Evolutionary conservation across 495 filamentous ascomycete genomes (phyloP).

Genomic region (Penicillium goetzii): DNA sequence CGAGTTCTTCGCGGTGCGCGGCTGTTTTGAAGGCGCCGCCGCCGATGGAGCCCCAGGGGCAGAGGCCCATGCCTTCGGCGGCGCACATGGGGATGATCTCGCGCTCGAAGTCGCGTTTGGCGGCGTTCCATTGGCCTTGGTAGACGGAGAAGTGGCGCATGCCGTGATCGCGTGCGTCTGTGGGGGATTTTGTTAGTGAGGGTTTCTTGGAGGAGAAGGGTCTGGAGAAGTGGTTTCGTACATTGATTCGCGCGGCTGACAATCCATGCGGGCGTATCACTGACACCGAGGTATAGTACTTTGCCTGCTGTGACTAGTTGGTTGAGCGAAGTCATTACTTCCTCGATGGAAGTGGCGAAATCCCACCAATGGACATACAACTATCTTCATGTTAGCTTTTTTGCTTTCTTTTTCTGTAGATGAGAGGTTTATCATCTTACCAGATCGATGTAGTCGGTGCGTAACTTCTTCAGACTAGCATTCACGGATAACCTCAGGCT

Average conservation of each 20-base stretch:
- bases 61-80: conserved; percentile 70
- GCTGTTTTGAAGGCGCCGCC: conserved; percentile 49
- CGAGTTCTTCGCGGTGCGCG: conserved; percentile 27
- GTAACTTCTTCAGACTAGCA: conserved; percentile 60
- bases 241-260: conserved; percentile 66
- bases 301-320: conserved; percentile 43
- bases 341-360: conserved; percentile 45
- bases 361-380: conserved; percentile 52
- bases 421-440: conserved; percentile 44
- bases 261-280: conserved; percentile 62
- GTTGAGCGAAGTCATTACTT: conserved; percentile 51
- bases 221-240: conserved; percentile 1
- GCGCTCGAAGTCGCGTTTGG: conserved; percentile 66
- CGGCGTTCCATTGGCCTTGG: conserved; percentile 66
- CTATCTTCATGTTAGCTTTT: neutral
- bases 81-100: conserved; percentile 70
- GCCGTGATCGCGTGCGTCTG: conserved; percentile 66
- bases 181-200: neutral
- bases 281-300: conserved; percentile 53
- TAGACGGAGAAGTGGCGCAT: conserved; percentile 68
- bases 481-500: conserved; percentile 58
- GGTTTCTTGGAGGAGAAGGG: neutral
- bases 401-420: neutral
- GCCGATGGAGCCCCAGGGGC: conserved; percentile 66
- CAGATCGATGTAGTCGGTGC: conserved; percentile 74